Evolutionary conservation across 2,329 filamentous ascomycete genomes (phyloP).

Genomic region (Didymella segeticola): DNA sequence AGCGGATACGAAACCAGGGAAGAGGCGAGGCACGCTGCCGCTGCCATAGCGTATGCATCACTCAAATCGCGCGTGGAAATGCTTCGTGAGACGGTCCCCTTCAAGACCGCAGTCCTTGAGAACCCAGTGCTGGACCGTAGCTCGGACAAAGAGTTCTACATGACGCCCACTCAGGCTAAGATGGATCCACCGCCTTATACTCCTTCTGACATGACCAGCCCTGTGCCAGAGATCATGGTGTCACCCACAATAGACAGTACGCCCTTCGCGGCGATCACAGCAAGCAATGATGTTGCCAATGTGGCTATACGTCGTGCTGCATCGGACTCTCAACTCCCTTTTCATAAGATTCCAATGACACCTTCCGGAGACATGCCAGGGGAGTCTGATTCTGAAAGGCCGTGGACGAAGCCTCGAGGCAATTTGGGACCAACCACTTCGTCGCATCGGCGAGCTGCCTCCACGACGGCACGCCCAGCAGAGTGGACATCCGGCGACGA

Average conservation of each 20-base stretch:
- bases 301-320: constrained; percentile 5
- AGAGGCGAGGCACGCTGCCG: constrained; percentile 1
- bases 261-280: not conserved
- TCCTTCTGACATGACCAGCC: not conserved
- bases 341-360: not conserved
- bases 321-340: constrained; percentile 7
- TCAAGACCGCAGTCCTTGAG: no score
- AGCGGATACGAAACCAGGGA: not conserved
- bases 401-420: not conserved
- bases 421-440: not conserved
- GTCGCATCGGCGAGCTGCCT: constrained; percentile 2
- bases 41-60: constrained; percentile 1
- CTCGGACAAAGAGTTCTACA: not conserved
- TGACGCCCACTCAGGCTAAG: not conserved
- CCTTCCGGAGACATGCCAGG: no score
- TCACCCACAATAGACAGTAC: not conserved
- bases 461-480: not conserved
- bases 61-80: not conserved
- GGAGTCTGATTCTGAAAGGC: not conserved
- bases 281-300: not conserved
- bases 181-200: constrained; percentile 7
- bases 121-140: not conserved
- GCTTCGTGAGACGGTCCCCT: not conserved
- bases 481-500: not conserved
- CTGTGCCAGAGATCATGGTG: constrained; percentile 4